Base-by-base conservation (phyloP, 2,329 filamentous ascomycete genomes). In the Rutstroemia sydowiana region DNA sequence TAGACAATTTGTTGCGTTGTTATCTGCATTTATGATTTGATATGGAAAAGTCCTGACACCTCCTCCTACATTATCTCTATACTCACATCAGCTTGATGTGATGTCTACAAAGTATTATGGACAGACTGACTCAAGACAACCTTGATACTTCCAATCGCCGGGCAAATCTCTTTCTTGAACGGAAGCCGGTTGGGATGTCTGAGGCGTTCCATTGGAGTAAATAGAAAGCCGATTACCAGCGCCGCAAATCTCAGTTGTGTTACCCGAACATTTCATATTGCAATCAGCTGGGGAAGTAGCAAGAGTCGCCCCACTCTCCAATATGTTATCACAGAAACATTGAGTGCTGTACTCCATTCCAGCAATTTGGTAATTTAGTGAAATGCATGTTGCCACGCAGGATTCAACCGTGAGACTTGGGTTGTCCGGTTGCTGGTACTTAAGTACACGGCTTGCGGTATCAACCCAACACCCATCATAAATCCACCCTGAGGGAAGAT, bases 121-220 rank as follows among this genome's bases (percentile, higher is more conserved):
- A 73, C 66, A 57, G 75, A 69, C 61, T 80, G 71, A 73, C 77
- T 82, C 45, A 72, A 74, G 54, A 82, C 64, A 65, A 5, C 61
- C 64, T 28, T 58, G 44, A 39, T 65, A 65, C 1, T 53, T 47
- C 62, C 64, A 66, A n/a, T 44, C 48, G 13, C 59, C 62, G 7
- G 63, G 64, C 21, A 66, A 52, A 18, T 45, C 53, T 16, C 51
- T 56, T 6, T 51, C 55, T 41, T 66, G 60, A 31, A 58, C 47
- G 23, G 57, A 44, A 36, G 63, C 56, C 11, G 53, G 34, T 21
- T 52, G 39, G 39, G 55, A 59, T 3, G 45, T 50, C 4, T 52
- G 57, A 8, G 59, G 30, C 26, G 40, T 56, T 4, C 59, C 62
- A 14, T 45, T 57, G 21, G 57, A 52, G 39, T 67, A 64, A 2